Percentiles rank a stretch among this genome's conserved stretches.
phyloP scores from a whole-genome alignment of 2,329 filamentous ascomycete species.

The Colletotrichum tanaceti region DNA sequence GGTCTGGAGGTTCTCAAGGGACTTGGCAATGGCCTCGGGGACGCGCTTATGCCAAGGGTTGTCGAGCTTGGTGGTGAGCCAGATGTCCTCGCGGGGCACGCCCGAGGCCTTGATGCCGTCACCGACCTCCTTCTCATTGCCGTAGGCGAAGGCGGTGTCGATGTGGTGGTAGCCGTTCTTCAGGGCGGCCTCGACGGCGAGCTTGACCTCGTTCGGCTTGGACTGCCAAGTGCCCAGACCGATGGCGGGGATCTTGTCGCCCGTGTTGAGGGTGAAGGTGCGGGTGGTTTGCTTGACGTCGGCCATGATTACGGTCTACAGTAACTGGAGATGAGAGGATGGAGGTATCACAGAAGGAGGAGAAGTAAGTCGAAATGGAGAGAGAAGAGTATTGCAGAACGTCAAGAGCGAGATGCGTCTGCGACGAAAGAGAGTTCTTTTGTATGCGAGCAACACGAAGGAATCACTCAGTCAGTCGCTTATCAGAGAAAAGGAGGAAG shows the following conservation, averaged over 20 bases:
- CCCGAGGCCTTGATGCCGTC: constrained; percentile 72
- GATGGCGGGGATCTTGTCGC: constrained; percentile 80
- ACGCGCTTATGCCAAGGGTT: constrained; percentile 82
- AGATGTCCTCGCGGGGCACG: constrained; percentile 74
- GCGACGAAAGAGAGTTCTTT: constrained; percentile 24
- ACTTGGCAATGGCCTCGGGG: constrained; percentile 68
- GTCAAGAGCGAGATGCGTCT: neutral
- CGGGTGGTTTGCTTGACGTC: constrained; percentile 47
- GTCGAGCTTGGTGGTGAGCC: constrained; percentile 84
- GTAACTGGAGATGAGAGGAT: neutral
- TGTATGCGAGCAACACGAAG: constrained; percentile 22
- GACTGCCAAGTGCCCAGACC: constrained; percentile 87
- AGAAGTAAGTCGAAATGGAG: constrained; percentile 5
- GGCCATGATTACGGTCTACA: constrained; percentile 22
- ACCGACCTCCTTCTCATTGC: constrained; percentile 78
- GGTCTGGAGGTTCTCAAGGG: constrained; percentile 69
- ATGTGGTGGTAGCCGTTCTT: constrained; percentile 79
- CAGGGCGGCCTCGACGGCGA: constrained; percentile 78
- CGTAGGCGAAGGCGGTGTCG: constrained; percentile 81
- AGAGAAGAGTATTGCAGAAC: constrained; percentile 10
- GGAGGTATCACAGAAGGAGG: constrained; percentile 16
- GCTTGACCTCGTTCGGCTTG: constrained; percentile 72
- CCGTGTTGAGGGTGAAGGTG: constrained; percentile 78
- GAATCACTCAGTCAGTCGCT: neutral
- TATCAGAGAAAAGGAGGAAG: neutral